Base-by-base conservation (phyloP, 2,329 filamentous ascomycete genomes). In the Lasiodiplodia theobromae region DNA sequence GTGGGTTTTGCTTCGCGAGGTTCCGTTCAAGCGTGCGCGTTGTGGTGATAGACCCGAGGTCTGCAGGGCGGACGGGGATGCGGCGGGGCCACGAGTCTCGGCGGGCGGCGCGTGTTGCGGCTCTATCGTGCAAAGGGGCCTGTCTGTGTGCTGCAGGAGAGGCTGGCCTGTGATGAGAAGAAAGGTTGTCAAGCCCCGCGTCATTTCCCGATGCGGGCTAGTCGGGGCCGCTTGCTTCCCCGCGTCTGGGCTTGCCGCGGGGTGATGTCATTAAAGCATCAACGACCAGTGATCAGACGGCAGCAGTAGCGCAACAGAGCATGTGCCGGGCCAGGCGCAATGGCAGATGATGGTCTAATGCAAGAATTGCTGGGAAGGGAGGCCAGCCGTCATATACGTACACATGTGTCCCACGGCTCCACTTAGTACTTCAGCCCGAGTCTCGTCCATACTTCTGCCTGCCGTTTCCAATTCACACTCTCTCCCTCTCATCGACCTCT, bases 201-300 rank as follows among this genome's bases (percentile, higher is more conserved):
- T 16, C 28, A 10, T 11, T 37, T 8, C 56, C 56, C 23, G 18
- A 63, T 63, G 44, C 21, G 37, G 47, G 49, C 3, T 53, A 44
- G 49, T 34, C 40, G 25, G 47, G 25, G 47, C 62, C 44, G 28
- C 44, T 52, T 25, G 11, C 34, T 53, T 54, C 62, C 47, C 62
- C 51, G 62, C 62, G 62, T 51, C 8, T 31, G 14, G 16, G 56
- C 56, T 14, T 47, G 56, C 34, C 16, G 44, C 38, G 38, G 14
- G 40, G 47, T 53, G 62, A 65, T 53, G 62, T 65, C 62, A 65
- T 53, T 25, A 14, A 34, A 37, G 62, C 62, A 51, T 65, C 31
- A 51, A 54, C 25, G 44, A 16, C 44, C 44, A 23, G 18, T 28
- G 11, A 7, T 51, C 60, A 47, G 25, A 25, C 23, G 14, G 28